These are phyloP conservation scores for Colletotrichum sp. DNA, from an alignment of 2,329 filamentous ascomycete genomes.

Conservation along the genomic window DNA sequence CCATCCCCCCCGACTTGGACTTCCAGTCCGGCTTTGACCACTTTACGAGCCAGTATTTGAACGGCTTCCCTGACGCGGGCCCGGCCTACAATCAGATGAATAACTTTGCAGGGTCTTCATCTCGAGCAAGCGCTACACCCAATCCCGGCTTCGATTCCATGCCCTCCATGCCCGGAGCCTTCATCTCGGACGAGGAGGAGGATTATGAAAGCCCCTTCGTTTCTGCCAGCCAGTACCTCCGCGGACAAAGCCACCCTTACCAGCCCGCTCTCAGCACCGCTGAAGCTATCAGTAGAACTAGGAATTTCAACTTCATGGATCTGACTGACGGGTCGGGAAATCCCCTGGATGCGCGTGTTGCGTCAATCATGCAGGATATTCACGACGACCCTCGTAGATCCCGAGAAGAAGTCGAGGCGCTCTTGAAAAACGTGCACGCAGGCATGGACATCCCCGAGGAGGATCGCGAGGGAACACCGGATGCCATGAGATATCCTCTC, in stretches of 20 bases:
- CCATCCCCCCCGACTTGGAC: background rate
- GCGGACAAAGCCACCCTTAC: background rate
- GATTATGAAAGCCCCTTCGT: background rate
- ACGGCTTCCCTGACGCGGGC: background rate
- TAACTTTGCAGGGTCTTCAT: background rate
- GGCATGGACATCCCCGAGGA: slow-evolving; percentile 69
- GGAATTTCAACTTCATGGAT: slow-evolving; percentile 20
- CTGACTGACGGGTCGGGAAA: slow-evolving; percentile 38
- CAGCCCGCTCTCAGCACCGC: background rate
- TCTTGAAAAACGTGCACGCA: slow-evolving; percentile 75
- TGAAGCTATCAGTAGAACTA: slow-evolving; percentile 14
- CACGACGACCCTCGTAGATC: slow-evolving; percentile 43
- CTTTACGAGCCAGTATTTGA: background rate
- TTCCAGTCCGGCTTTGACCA: background rate
- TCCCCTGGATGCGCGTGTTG: slow-evolving; percentile 28
- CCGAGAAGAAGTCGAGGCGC: slow-evolving; percentile 70
- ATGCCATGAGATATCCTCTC: slow-evolving; percentile 69
- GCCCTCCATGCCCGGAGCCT: slow-evolving; percentile 6
- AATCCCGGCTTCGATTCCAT: background rate
- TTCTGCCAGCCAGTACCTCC: background rate
- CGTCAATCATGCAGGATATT: slow-evolving; percentile 29
- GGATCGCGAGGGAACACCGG: slow-evolving; percentile 71
- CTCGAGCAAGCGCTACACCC: background rate
- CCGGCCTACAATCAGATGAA: background rate
- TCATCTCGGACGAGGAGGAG: background rate